A percentile compares a stretch with the other conserved stretches of the same genome.
phyloP scores from a whole-genome alignment of 805 yeast genomes.

The Starmera caribaea region DNA sequence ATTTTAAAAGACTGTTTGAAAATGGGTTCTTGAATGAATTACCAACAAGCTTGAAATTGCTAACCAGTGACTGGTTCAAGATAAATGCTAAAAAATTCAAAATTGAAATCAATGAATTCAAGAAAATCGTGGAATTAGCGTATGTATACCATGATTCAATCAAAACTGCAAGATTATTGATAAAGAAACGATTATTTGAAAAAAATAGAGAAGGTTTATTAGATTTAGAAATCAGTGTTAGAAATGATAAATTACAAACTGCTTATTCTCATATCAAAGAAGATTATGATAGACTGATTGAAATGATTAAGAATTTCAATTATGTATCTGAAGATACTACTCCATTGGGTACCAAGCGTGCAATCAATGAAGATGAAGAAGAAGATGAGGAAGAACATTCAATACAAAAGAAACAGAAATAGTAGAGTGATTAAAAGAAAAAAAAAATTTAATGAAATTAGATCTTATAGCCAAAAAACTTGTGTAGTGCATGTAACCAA shows the following conservation, averaged over 20 bases:
- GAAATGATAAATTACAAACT: conserved; percentile 61
- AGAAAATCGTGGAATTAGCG: conserved; percentile 69
- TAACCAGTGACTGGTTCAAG: conserved; percentile 28
- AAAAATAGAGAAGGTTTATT: conserved; percentile 74
- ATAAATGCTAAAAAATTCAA: conserved; percentile 34
- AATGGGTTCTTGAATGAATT: conserved; percentile 21
- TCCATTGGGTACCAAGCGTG: too few species aligned
- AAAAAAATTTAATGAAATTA: too few species aligned
- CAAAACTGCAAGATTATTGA: conserved; percentile 37
- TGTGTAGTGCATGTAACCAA: too few species aligned
- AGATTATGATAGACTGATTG: conserved; percentile 54
- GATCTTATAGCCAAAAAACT: neutral
- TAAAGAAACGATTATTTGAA: conserved; percentile 66
- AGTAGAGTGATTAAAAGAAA: too few species aligned
- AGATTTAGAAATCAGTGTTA: conserved; percentile 54
- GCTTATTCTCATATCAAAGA: conserved; percentile 62
- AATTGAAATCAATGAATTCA: conserved; percentile 70
- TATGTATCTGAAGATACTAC: too few species aligned
- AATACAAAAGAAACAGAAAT: too few species aligned
- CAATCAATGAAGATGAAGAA: too few species aligned
- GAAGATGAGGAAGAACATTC: too few species aligned
- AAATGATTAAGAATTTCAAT: conserved; percentile 6
- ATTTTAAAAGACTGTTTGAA: conserved; percentile 41
- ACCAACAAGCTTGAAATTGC: conserved; percentile 17
- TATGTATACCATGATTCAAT: conserved; percentile 31